These are phyloP conservation scores for Suillus lakei DNA, from an alignment of 768 basidiomycete species.

Conservation along the genomic window DNA sequence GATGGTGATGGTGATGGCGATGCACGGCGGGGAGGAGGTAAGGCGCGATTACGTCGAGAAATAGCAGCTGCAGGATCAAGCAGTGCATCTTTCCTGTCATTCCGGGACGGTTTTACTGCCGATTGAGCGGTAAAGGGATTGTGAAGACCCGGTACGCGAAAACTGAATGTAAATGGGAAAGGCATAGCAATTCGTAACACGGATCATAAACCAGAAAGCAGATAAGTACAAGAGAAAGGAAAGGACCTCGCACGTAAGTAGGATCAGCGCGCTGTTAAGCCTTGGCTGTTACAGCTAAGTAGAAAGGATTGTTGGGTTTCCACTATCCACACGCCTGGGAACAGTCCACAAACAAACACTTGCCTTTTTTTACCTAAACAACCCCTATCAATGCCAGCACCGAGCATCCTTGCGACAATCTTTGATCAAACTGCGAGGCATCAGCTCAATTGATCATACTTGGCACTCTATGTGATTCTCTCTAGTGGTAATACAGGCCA, in stretches of 20 bases:
- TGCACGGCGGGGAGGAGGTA: slow-evolving; percentile 25
- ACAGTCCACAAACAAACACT: background rate
- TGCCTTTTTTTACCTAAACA: background rate
- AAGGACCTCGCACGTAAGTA: background rate
- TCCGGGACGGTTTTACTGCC: slow-evolving; percentile 30
- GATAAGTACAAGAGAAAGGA: slow-evolving; percentile 7
- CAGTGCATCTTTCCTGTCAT: slow-evolving; percentile 25
- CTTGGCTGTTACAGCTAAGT: too few species aligned
- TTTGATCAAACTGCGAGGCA: background rate
- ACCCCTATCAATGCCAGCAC: too few species aligned
- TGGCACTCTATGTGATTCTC: too few species aligned
- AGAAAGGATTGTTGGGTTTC: background rate
- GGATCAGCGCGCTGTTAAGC: too few species aligned
- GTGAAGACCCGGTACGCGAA: slow-evolving; percentile 64
- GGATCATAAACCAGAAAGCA: slow-evolving; percentile 24
- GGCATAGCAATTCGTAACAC: slow-evolving; percentile 41
- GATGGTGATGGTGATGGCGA: slow-evolving; percentile 21
- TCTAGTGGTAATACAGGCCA: background rate
- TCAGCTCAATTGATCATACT: background rate
- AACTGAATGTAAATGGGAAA: slow-evolving; percentile 76
- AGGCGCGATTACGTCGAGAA: slow-evolving; percentile 24
- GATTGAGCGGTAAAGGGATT: slow-evolving; percentile 61
- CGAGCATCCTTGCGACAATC: too few species aligned
- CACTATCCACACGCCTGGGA: background rate
- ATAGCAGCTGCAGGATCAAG: slow-evolving; percentile 12